Evolutionary conservation across 192 early-diverging fungal species (phyloP).

Genomic region (Geosiphon pyriformis): DNA sequence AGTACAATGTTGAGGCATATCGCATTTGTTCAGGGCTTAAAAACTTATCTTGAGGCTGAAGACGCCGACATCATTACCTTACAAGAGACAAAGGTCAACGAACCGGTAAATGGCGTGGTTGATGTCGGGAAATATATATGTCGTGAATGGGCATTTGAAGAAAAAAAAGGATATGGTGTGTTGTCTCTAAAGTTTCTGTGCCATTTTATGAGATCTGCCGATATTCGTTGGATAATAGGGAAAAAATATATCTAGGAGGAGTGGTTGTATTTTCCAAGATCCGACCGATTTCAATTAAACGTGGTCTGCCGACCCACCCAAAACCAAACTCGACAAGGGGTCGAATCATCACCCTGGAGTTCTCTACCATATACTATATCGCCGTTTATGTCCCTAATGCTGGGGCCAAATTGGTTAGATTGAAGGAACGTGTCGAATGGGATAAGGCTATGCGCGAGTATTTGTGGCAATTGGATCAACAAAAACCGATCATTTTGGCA

Average conservation of each 20-base stretch:
- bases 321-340: slow-evolving; percentile 48
- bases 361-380: slow-evolving; percentile 57
- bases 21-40: slow-evolving; percentile 45
- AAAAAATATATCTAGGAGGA: slow-evolving; percentile 46
- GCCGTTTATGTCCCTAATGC: slow-evolving; percentile 80
- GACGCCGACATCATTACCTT: slow-evolving; percentile 77
- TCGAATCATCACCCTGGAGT: slow-evolving; percentile 67
- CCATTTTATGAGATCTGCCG: too few relatives aligned
- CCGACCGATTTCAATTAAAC: slow-evolving; percentile 57
- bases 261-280: slow-evolving; percentile 74
- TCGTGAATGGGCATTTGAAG: slow-evolving; percentile 62
- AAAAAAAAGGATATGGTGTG: slow-evolving; percentile 71
- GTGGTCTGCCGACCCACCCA: slow-evolving; percentile 52
- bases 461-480: slow-evolving; percentile 57
- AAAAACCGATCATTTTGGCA: slow-evolving; percentile 72
- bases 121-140: slow-evolving; percentile 61
- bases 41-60: slow-evolving; percentile 66
- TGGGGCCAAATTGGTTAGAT: slow-evolving; percentile 61
- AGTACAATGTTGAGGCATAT: too few relatives aligned
- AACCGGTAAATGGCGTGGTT: slow-evolving; percentile 52
- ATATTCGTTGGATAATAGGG: too few relatives aligned
- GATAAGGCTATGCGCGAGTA: slow-evolving; percentile 60
- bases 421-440: slow-evolving; percentile 62
- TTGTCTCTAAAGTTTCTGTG: neutral
- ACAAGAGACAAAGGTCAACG: slow-evolving; percentile 83